phyloP scores from a whole-genome alignment of 805 yeast species.

The Kluyveromyces lactis region DNA sequence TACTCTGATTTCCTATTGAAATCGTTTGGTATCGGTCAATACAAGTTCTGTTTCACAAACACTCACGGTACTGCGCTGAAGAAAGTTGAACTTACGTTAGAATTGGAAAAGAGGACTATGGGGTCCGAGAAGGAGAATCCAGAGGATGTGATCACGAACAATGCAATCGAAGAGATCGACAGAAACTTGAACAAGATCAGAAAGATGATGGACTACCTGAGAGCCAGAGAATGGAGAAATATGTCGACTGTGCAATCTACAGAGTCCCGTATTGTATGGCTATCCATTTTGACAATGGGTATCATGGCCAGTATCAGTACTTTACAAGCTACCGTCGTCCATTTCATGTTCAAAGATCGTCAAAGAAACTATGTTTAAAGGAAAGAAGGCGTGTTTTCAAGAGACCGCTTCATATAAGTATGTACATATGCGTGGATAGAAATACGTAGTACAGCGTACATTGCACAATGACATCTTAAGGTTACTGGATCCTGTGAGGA shows the following conservation, averaged over 20 bases:
- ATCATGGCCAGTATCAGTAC: slow-evolving; percentile 72
- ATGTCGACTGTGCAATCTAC: slow-evolving; percentile 84
- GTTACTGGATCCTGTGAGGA: too few species aligned
- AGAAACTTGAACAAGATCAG: slow-evolving; percentile 49
- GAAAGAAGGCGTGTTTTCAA: too few species aligned
- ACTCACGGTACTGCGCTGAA: slow-evolving; percentile 57
- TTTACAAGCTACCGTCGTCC: slow-evolving; percentile 73
- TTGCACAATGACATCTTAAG: too few species aligned
- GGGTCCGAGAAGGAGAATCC: slow-evolving; percentile 39
- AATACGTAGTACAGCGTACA: too few species aligned
- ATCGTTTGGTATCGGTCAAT: slow-evolving; percentile 53
- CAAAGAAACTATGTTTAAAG: slow-evolving; percentile 32
- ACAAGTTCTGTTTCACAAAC: slow-evolving; percentile 58
- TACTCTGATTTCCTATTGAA: slow-evolving; percentile 54
- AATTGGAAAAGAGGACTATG: slow-evolving; percentile 35
- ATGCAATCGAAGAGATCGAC: slow-evolving; percentile 50
- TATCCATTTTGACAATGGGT: slow-evolving; percentile 60
- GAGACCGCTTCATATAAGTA: too few species aligned
- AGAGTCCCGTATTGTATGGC: slow-evolving; percentile 68
- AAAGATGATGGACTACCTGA: slow-evolving; percentile 70
- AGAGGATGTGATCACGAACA: slow-evolving; percentile 43
- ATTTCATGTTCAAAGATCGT: slow-evolving; percentile 60
- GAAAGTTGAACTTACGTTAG: slow-evolving; percentile 55
- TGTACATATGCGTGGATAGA: too few species aligned
- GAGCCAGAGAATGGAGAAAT: slow-evolving; percentile 95